Evolutionary conservation across 495 filamentous ascomycete genomes (phyloP), one percentile per base, ranked within the genome.

Genomic region (Jackrogersella multiformis): DNA sequence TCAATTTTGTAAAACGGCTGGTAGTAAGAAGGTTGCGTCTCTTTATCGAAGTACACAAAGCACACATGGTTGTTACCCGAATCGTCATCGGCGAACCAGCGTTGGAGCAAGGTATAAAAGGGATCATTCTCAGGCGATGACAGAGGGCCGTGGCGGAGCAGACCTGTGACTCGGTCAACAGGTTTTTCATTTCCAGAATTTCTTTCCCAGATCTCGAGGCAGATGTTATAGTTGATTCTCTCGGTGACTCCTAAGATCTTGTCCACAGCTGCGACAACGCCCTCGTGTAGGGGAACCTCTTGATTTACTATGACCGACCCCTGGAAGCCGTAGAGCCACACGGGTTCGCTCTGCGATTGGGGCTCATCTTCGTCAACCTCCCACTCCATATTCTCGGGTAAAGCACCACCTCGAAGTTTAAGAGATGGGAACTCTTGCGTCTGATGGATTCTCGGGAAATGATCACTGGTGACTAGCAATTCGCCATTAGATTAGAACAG

Each of bases 331-430:
- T 9, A 69, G 16, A 69, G 10, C 18, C 58, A 30, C 13, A 68
- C 16, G 0, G 28, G 1, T 13, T 16, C 7, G 15, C 20, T n/a
- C 2, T 5, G 1, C 26, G 26, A 15, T 2, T 24, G 2, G 12
- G 10, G 2, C 4, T 16, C 21, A 24, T 34, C 2, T 16, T 51
- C 13, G 13, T 51, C 55, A 10, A 12, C 30, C 28, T 56, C 41
- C 32, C 18, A 39, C 1, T 32, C n/a, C 24, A 44, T 45, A 5
- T 45, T 4, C 0, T 15, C 3, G 20, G 59, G 66, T 7, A 20
- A 12, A 20, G 66, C 64, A 24, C 73, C 73, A 32, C 73, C 73
- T 15, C 73, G 73, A n/a, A 75, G 51, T 26, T 36, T 51, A 15
- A 73, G 20, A 21, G 61, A 66, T 5, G 56, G 20, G 26, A 66